Percentiles rank a stretch among this genome's conserved stretches.
These are phyloP conservation scores for Diplodia scrobiculata DNA, from an alignment of 2,329 filamentous ascomycete genomes.

Conservation along the genomic window DNA sequence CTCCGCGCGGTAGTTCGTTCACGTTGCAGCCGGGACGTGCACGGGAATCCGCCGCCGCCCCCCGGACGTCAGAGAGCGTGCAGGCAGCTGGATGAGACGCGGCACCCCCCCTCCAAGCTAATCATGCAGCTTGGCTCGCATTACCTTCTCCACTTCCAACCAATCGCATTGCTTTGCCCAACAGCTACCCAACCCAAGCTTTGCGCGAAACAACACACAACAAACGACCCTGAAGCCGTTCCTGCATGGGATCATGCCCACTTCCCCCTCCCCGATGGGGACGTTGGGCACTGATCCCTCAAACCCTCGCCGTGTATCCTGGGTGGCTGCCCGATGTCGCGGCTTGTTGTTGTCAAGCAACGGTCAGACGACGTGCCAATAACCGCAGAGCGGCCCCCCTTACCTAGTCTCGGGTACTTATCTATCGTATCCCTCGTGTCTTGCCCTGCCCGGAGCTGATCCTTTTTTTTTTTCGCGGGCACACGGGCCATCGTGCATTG, in stretches of 20 bases:
- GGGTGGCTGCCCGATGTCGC: no score
- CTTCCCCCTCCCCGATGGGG: not conserved
- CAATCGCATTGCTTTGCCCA: not conserved
- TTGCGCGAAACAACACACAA: not conserved
- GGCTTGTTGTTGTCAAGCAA: not conserved
- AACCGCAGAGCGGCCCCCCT: not conserved
- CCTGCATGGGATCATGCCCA: not conserved
- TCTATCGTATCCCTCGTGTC: not conserved
- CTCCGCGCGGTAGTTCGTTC: not conserved
- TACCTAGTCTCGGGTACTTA: slow-evolving; percentile 1
- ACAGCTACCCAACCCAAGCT: not conserved
- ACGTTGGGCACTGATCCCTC: not conserved
- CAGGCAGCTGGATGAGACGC: not conserved
- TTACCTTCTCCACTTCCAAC: not conserved
- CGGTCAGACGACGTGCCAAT: not conserved
- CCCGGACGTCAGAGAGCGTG: not conserved
- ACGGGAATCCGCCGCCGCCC: no score
- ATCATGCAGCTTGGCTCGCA: slow-evolving; percentile 1
- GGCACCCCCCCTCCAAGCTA: not conserved
- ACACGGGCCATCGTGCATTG: not conserved
- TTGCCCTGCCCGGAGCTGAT: not conserved
- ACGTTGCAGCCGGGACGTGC: slow-evolving; percentile 6
- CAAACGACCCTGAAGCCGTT: not conserved
- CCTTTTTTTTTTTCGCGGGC: not conserved
- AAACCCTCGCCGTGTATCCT: no score